Evolutionary conservation across 768 basidiomycete genomes (phyloP), one percentile per base, ranked within the genome.

Genomic region (Tricholoma hemisulphureum): DNA sequence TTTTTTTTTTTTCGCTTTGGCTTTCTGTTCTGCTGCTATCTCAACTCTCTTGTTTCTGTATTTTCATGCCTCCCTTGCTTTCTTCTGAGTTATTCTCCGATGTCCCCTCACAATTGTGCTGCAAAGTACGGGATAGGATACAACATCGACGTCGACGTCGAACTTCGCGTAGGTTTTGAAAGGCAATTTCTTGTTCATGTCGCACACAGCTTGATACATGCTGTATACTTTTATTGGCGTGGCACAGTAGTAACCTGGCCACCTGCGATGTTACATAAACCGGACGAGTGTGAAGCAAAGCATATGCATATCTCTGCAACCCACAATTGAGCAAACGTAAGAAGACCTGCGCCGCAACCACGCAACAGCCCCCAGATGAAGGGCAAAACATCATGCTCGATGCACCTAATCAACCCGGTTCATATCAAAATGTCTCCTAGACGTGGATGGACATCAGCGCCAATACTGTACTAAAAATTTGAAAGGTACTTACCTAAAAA

Each of bases 401-500:
- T 6, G n/a, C 39, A 24, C 11, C 20, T 24, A 14, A 24, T 26
- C 43, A 6, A 24, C 23, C 26, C 28, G 24, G 21, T 23, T 21
- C 21, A 23, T 21, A 43, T 7, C 20, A 28, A 14, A 34, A 8
- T 34, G 7, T 18, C 26, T 29, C 16, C 46, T 49, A 10, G 20
- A 45, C 13, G 7, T 32, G 24, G 24, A 39, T 39, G 18, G n/a
- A 28, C 16, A 31, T 28, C 37, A 32, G n/a, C 26, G 9, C 5
- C n/a, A 18, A 28, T 14, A n/a, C 16, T 26, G 16, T 23, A 23
- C 5, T 13, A n/a, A 26, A n/a, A 9, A 6, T 31, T 28, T 16
- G 18, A 35, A 1, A 50, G n/a, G 13, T 23, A 53, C 55, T 49
- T 32, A 59, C 58, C 52, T 58, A 24, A 59, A 53, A 37, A 59